Conservation (phyloP, 2,329 filamentous ascomycete genomes). For the Xylaria sp. region DNA sequence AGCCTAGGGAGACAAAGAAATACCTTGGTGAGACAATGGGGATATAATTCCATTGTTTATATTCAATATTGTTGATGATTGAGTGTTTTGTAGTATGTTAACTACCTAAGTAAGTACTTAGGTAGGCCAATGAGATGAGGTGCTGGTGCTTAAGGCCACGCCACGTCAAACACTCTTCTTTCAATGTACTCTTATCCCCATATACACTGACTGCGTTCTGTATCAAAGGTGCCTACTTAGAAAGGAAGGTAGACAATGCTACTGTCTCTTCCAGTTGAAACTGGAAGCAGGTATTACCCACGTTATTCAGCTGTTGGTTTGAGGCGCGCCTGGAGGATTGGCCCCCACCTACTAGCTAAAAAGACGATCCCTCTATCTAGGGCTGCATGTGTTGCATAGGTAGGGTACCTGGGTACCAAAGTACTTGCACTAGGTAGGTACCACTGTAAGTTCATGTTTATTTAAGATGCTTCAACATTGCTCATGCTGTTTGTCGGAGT, state of each 20-base stretch:
- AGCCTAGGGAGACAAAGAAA: neutral
- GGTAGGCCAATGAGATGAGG: neutral
- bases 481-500: too few species aligned
- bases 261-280: neutral
- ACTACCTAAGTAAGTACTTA: too few species aligned
- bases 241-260: neutral
- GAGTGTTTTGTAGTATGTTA: neutral
- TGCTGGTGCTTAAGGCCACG: neutral
- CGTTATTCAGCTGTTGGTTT: neutral
- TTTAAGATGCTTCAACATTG: too few species aligned
- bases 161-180: neutral
- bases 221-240: neutral
- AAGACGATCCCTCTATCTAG: neutral
- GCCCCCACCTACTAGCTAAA: neutral
- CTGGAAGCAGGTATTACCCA: neutral
- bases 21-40: neutral
- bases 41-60: slow-evolving; percentile 17
- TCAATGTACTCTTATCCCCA: neutral
- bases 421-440: too few species aligned
- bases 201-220: neutral
- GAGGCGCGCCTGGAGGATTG: neutral
- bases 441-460: too few species aligned
- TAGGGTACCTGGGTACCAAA: neutral
- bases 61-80: neutral
- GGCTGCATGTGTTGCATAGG: neutral